Percentiles rank a stretch among this genome's conserved stretches.
Conservation (phyloP, 352 stramenopile genomes). For the Peronospora belbahrii region DNA sequence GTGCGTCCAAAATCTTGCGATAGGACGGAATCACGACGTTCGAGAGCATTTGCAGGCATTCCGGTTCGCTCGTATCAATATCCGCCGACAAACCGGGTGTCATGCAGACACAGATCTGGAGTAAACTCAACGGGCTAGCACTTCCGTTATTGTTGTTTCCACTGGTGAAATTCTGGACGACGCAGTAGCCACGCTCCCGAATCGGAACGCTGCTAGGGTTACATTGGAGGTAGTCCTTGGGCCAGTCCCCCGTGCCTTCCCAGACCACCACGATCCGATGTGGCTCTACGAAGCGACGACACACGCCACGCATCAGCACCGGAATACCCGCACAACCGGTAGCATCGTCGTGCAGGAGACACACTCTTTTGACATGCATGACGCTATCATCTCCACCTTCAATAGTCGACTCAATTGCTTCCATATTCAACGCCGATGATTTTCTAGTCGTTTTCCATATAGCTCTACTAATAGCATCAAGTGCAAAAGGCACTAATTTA, state of each 20-base stretch:
- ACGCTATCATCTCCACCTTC: slow-evolving; percentile 2
- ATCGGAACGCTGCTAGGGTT: slow-evolving; percentile 27
- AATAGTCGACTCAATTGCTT: neutral
- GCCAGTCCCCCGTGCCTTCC: slow-evolving; percentile 33
- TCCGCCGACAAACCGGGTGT: slow-evolving; percentile 25
- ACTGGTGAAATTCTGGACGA: slow-evolving; percentile 14
- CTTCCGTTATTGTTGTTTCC: slow-evolving; percentile 3
- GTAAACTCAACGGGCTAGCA: slow-evolving; percentile 13
- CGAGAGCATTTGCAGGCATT: slow-evolving; percentile 27
- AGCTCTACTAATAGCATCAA: slow-evolving; percentile 16
- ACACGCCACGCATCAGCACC: slow-evolving; percentile 24
- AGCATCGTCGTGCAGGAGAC: slow-evolving; percentile 17
- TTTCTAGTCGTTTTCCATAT: slow-evolving; percentile 20
- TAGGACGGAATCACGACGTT: slow-evolving; percentile 29
- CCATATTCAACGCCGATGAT: slow-evolving; percentile 16
- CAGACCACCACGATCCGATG: slow-evolving; percentile 25
- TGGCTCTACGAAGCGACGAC: slow-evolving; percentile 17
- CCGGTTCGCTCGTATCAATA: slow-evolving; percentile 20
- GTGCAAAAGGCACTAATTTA: slow-evolving; percentile 21
- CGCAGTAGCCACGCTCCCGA: slow-evolving; percentile 29
- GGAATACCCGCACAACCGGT: slow-evolving; percentile 6
- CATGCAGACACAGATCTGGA: slow-evolving; percentile 27
- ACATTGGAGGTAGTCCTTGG: slow-evolving; percentile 10
- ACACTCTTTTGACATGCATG: slow-evolving; percentile 24
- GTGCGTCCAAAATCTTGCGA: slow-evolving; percentile 30